Evolutionary conservation across 2,329 filamentous ascomycete genomes (phyloP), one percentile per base, ranked within the genome.

Genomic region (Passalora sequoiae): DNA sequence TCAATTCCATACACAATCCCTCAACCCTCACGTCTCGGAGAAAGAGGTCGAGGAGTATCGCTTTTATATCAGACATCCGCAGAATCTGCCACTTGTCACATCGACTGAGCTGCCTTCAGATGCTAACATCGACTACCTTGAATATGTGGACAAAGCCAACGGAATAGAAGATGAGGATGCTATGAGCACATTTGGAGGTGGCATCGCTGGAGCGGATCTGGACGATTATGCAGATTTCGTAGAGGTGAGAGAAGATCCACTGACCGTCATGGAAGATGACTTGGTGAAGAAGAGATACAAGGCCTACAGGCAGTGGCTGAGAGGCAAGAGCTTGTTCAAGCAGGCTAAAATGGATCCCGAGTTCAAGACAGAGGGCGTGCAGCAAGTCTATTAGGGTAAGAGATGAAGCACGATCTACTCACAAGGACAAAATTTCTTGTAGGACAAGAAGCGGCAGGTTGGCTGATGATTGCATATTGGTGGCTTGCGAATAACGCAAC

Each of bases 291-390:
- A 97, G 75, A 75, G 92, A 56, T 98, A 98, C 66, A 97, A 95
- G 69, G 86, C 89, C 7, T 98, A 98, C 67, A 73, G 83, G 59
- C 94, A 96, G 68, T 98, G 92, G 91, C 72, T 98, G 60, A 49
- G 82, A 50, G 91, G 91, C 13, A 97, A 96, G 71, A 95, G 88
- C 58, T 76, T 97, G 59, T 97, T 97, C 66, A 97, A 97, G 68
- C 89, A 96, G 73, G 73, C 71, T 49, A 74, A 74, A 55, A 69
- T 74, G 28, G 71, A 74, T 66, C 71, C 71, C 1, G 71, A 74
- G 60, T 73, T 36, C 20, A 20, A 21, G 9, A 22, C 19, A n/a
- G 33, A 61, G 20, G 33, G 33, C 13, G 33, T 27, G 24, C 24
- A 27, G 24, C 24, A 27, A 12, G 24, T 27, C 12, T 27, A 12